Conservation (phyloP, 305 asterid species). For the Ilex paraguariensis region DNA sequence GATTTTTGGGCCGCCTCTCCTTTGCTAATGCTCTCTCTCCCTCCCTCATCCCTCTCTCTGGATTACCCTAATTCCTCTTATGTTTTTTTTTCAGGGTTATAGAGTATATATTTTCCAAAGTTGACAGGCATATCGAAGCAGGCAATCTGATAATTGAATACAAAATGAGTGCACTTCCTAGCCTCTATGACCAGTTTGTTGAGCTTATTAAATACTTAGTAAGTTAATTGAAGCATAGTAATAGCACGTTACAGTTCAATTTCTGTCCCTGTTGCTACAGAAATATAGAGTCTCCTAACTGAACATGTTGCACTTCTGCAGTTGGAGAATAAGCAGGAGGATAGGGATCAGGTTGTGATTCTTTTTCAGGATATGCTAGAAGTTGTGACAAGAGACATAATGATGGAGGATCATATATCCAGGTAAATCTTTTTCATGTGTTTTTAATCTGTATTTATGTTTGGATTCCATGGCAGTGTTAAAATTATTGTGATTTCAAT, state of each 20-base stretch:
- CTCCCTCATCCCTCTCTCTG: conserved; percentile 13
- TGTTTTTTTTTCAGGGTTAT: conserved; percentile 64
- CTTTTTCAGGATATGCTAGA: conserved; percentile 99
- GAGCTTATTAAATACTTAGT: conserved; percentile 95
- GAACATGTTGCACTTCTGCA: conserved; percentile 29
- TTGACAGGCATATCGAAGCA: conserved; percentile 69
- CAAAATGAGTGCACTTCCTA: conserved; percentile 84
- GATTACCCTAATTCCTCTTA: conserved; percentile 11
- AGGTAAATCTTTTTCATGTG: conserved; percentile 40
- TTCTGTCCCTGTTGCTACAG: too few relatives aligned
- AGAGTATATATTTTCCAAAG: conserved; percentile 72
- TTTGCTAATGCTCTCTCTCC: conserved; percentile 3
- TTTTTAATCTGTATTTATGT: neutral
- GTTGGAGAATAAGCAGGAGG: conserved; percentile 88
- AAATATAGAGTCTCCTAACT: too few relatives aligned
- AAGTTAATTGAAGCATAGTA: conserved; percentile 18
- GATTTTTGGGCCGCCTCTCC: neutral
- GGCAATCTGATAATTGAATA: conserved; percentile 57
- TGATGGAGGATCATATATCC: conserved; percentile 89
- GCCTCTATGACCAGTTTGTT: conserved; percentile 82
- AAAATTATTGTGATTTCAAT: conserved; percentile 16
- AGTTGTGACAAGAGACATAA: conserved; percentile 92
- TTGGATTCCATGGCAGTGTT: too few relatives aligned
- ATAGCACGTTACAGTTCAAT: too few relatives aligned
- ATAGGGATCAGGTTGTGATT: conserved; percentile 95